Evolutionary conservation across 257 asterid genomes (phyloP).

Genomic region (Salvia hispanica): DNA sequence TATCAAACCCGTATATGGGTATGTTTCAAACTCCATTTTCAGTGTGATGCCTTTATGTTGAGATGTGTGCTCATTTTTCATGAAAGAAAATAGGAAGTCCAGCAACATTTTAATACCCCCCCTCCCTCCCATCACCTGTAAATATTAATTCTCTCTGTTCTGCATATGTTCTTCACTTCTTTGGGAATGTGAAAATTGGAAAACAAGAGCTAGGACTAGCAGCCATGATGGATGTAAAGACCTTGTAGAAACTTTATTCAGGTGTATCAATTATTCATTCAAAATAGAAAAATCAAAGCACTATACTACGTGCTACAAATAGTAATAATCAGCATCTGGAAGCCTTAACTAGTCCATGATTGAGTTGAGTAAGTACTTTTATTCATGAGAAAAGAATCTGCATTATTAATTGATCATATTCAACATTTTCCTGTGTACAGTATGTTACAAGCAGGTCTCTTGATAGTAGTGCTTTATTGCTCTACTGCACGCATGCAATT

Average conservation of each 20-base stretch:
- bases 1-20: conserved; percentile 92
- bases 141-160: conserved; percentile 4
- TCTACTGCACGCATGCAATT: conserved; percentile 7
- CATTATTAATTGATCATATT: not conserved
- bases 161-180: not conserved
- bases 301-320: conserved; percentile 13
- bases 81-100: not conserved
- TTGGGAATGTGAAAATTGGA: not conserved
- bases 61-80: conserved; percentile 9
- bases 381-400: conserved; percentile 11
- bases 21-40: conserved; percentile 36
- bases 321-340: conserved; percentile 2
- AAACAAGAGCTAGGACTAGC: conserved; percentile 1
- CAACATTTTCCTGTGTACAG: conserved; percentile 5
- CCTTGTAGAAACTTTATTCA: conserved; percentile 5
- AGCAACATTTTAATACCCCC: conserved; percentile 9
- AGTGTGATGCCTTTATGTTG: conserved; percentile 17
- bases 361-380: conserved; percentile 18
- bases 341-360: conserved; percentile 14
- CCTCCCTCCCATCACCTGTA: not conserved
- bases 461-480: conserved; percentile 9
- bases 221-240: not conserved
- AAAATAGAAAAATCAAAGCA: not conserved
- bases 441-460: conserved; percentile 19
- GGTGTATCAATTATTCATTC: conserved; percentile 3